Percentiles rank a stretch among this genome's conserved stretches.
phyloP scores from a whole-genome alignment of 2,329 filamentous ascomycete species.

The Claviceps sp. region DNA sequence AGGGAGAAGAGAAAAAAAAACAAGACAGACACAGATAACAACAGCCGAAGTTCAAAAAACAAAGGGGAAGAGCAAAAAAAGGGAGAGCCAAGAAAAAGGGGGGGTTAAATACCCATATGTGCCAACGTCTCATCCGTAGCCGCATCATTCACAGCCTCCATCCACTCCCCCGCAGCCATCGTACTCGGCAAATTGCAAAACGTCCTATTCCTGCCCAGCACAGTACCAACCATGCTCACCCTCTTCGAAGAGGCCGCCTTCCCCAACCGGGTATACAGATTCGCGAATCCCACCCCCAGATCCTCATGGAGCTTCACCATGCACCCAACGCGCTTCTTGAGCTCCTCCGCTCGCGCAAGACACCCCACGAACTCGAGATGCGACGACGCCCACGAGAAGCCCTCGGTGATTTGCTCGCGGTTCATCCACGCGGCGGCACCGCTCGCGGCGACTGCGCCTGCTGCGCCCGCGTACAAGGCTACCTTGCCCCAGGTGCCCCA shows the following conservation, averaged over 20 bases:
- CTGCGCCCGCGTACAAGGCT: conserved; percentile 75
- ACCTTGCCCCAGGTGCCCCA: conserved; percentile 79
- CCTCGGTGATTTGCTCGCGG: conserved; percentile 62
- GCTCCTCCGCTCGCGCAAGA: conserved; percentile 68
- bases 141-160: conserved; percentile 62
- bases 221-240: conserved; percentile 38
- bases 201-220: conserved; percentile 60
- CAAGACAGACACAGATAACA: background rate
- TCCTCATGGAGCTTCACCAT: conserved; percentile 52
- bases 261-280: conserved; percentile 78
- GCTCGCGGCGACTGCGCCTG: conserved; percentile 67
- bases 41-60: too few species aligned
- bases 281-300: conserved; percentile 63
- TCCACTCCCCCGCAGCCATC: conserved; percentile 44
- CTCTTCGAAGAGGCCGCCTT: conserved; percentile 44
- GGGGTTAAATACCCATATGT: conserved; percentile 50
- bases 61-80: too few species aligned
- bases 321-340: conserved; percentile 58
- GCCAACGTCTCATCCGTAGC: conserved; percentile 67
- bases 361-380: conserved; percentile 92
- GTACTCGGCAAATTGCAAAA: conserved; percentile 72
- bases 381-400: conserved; percentile 71
- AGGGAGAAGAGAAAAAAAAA: conserved; percentile 7
- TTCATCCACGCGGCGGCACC: conserved; percentile 79
- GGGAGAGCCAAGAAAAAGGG: background rate